Conservation (phyloP, 805 yeast species). For the Sugiyamaella marilandica region DNA sequence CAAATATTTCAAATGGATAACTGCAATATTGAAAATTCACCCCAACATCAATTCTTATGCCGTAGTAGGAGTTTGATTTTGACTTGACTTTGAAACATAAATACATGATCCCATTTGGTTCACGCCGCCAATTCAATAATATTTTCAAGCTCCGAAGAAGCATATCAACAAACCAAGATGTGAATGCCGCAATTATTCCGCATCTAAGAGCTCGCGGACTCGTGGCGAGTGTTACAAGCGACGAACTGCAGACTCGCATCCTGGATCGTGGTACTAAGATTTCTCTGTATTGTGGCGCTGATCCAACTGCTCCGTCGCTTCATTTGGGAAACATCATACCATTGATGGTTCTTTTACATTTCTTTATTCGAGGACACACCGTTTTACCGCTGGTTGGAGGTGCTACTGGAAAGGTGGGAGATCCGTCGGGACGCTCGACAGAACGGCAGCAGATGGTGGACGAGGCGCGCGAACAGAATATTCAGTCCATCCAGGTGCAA, state of each 20-base stretch:
- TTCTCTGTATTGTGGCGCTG: constrained; percentile 88
- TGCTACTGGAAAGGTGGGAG: constrained; percentile 95
- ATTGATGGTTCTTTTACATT: constrained; percentile 76
- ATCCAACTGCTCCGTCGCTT: constrained; percentile 85
- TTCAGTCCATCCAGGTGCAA: constrained; percentile 55
- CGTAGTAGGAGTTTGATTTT: not conserved
- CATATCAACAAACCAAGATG: not conserved
- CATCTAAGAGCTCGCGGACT: constrained; percentile 46
- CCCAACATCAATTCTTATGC: not conserved
- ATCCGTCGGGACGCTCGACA: constrained; percentile 85
- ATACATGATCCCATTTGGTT: no score
- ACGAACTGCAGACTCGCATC: constrained; percentile 7
- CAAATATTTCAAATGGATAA: not conserved
- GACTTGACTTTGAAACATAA: no score
- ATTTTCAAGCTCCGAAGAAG: no score
- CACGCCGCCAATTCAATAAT: no score
- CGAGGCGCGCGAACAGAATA: constrained; percentile 50
- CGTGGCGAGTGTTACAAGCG: constrained; percentile 35
- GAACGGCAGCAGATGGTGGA: constrained; percentile 64
- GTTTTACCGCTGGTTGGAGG: constrained; percentile 68
- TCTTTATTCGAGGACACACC: constrained; percentile 76
- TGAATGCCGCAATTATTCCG: constrained; percentile 34
- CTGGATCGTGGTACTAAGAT: constrained; percentile 33
- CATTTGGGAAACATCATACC: constrained; percentile 92
- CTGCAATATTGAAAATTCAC: not conserved